Evolutionary conservation across 345 rosid species (phyloP).

Genomic region (Gossypium australe): DNA sequence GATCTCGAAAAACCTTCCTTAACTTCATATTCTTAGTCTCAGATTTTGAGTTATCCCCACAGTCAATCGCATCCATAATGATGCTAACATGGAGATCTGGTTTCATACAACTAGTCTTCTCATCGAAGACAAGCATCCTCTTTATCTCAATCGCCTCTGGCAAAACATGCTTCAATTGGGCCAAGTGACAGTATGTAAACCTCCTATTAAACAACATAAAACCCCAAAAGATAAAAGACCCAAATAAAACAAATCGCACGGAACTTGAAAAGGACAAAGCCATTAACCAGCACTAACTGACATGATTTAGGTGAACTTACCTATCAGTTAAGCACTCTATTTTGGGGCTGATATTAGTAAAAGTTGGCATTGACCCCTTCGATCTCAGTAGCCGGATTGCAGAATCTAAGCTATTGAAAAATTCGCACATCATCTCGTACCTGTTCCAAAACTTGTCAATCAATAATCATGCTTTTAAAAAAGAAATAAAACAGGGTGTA

Average conservation of each 20-base stretch:
- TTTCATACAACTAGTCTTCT: slow-evolving; percentile 65
- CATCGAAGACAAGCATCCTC: slow-evolving; percentile 51
- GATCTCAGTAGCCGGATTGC: slow-evolving; percentile 42
- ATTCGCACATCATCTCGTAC: slow-evolving; percentile 51
- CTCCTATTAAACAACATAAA: slow-evolving; percentile 46
- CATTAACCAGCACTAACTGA: background rate
- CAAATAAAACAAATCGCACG: background rate
- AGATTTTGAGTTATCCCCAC: slow-evolving; percentile 27
- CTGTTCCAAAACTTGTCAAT: slow-evolving; percentile 25
- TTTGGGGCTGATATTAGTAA: slow-evolving; percentile 45
- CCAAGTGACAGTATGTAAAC: slow-evolving; percentile 60
- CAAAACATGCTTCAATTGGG: slow-evolving; percentile 66
- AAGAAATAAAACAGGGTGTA: background rate
- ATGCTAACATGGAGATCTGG: slow-evolving; percentile 70
- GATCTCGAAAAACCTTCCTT: slow-evolving; percentile 53
- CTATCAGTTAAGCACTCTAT: slow-evolving; percentile 67
- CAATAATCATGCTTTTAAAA: background rate
- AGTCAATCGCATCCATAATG: slow-evolving; percentile 40
- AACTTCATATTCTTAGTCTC: slow-evolving; percentile 40
- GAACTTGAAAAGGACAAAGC: background rate
- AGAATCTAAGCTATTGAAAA: slow-evolving; percentile 62
- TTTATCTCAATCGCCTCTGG: slow-evolving; percentile 77
- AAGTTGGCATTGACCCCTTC: slow-evolving; percentile 50
- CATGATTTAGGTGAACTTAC: slow-evolving; percentile 22
- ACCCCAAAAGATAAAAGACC: background rate